These are phyloP conservation scores for Phialophora macrospora DNA, from an alignment of 2,329 filamentous ascomycete genomes.

Conservation along the genomic window DNA sequence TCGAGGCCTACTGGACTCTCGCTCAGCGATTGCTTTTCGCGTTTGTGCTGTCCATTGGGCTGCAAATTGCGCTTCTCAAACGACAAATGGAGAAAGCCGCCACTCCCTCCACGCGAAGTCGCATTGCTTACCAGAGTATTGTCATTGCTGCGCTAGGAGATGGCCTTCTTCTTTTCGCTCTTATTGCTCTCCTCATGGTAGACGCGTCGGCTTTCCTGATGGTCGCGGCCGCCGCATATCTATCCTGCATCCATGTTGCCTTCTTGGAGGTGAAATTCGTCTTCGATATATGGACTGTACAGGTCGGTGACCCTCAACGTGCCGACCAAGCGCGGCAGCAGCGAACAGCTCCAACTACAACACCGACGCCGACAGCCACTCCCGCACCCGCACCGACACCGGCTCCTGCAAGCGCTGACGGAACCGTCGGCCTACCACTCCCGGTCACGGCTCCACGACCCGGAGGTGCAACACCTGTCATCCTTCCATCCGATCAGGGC, in stretches of 20 bases:
- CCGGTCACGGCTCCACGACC: conserved; percentile 56
- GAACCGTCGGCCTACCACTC: conserved; percentile 50
- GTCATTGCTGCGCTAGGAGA: conserved; percentile 66
- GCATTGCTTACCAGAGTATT: conserved; percentile 68
- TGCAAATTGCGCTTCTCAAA: conserved; percentile 62
- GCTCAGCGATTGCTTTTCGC: conserved; percentile 56
- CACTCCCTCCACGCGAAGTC: conserved; percentile 67
- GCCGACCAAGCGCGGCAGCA: conserved; percentile 48
- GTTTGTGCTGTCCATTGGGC: conserved; percentile 58
- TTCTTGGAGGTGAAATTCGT: conserved; percentile 69
- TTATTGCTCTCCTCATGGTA: conserved; percentile 61
- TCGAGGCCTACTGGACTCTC: conserved; percentile 55
- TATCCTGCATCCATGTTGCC: conserved; percentile 64
- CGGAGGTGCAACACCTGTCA: conserved; percentile 59
- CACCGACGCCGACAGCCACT: conserved; percentile 11
- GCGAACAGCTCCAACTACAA: conserved; percentile 24
- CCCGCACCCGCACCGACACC: conserved; percentile 10
- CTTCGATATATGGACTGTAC: conserved; percentile 70
- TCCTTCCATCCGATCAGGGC: conserved; percentile 65
- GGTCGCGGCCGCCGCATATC: conserved; percentile 61
- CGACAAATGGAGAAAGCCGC: conserved; percentile 68
- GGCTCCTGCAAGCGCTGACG: conserved; percentile 19
- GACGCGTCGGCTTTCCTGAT: conserved; percentile 61
- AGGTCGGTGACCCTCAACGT: conserved; percentile 55
- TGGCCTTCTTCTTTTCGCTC: conserved; percentile 60